These are phyloP conservation scores for Cryptococcus wingfieldii DNA, from an alignment of 1,284 basidiomycete genomes.

Conservation along the genomic window DNA sequence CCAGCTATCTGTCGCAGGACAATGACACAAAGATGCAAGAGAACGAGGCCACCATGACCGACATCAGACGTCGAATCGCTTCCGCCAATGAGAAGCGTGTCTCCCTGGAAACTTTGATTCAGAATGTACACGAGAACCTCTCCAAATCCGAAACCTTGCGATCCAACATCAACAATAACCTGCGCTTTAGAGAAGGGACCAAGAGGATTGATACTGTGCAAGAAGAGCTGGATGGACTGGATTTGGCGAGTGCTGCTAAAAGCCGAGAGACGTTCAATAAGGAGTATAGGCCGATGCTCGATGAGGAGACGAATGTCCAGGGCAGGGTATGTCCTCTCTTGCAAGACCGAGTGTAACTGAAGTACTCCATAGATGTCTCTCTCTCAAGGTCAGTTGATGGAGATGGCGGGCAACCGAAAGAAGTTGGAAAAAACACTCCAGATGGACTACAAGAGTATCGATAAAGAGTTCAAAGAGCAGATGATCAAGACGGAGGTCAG, in stretches of 20 bases:
- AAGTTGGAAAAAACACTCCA: constrained; percentile 65
- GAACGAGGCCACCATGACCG: constrained; percentile 57
- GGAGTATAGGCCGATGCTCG: constrained; percentile 68
- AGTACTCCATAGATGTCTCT: not conserved
- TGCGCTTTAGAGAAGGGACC: constrained; percentile 68
- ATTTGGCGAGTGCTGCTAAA: constrained; percentile 75
- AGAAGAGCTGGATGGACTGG: constrained; percentile 66
- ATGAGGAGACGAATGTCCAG: constrained; percentile 49
- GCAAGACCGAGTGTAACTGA: not conserved
- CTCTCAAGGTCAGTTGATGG: constrained; percentile 65
- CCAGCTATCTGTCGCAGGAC: constrained; percentile 69
- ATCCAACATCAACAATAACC: constrained; percentile 78
- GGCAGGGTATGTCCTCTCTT: constrained; percentile 56
- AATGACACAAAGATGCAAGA: constrained; percentile 62
- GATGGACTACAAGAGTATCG: constrained; percentile 80
- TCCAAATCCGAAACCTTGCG: constrained; percentile 61
- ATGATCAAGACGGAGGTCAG: constrained; percentile 94
- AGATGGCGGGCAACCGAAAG: constrained; percentile 66
- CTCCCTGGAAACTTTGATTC: constrained; percentile 59
- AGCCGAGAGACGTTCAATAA: constrained; percentile 78
- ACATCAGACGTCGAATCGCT: constrained; percentile 45
- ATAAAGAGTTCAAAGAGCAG: constrained; percentile 81
- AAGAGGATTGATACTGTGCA: constrained; percentile 66
- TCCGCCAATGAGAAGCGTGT: constrained; percentile 56
- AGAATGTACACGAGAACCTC: constrained; percentile 51